Base-by-base conservation (phyloP, 257 asterid species). In the Agastache rugosa region DNA sequence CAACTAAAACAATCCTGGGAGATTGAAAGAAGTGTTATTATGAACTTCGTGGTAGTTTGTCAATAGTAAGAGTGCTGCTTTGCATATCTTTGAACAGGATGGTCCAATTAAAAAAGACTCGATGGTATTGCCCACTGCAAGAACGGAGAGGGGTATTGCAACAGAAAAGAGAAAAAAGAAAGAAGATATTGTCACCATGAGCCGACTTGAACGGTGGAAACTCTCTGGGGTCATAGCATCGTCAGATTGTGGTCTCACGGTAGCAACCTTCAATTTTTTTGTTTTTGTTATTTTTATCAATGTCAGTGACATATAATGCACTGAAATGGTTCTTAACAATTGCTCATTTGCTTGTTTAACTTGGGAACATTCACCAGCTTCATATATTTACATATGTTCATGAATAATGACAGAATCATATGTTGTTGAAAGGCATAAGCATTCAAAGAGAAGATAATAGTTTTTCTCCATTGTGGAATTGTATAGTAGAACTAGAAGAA, bases 221-320 rank as follows among this genome's bases (percentile, higher is more conserved):
- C 85, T 79, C 51, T 90, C 96, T 71, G 93, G 96, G 77, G 86
- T 94, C 65, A 59, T 94, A 56, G 92, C 85, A 58, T 77, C 92
- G 77, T 80, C 93, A 0, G 86, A 84, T 17, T 37, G 77, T 53
- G 77, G 84, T 78, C 84, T 94, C 78, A 84, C 69, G 97, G 97
- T 92, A 87, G 50, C 53, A 66, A 50, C 60, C 55, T 68, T 29
- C 2, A n/a, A 35, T n/a, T 35, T 47, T 37, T 64, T 16, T 10
- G 1, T 56, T 15, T 41, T 72, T 34, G 59, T 60, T 65, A 17
- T 37, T 27, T 8, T 53, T 34, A 25, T 19, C 14, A 9, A 48
- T 8, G 60, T 68, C 41, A 8, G 25, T 45, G 45, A 39, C 60
- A 45, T 80, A 39, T 12, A 59, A 55, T 45, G 44, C 44, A 54